Base-by-base conservation (phyloP, 1,284 basidiomycete species). In the Austroboletus niveus region DNA sequence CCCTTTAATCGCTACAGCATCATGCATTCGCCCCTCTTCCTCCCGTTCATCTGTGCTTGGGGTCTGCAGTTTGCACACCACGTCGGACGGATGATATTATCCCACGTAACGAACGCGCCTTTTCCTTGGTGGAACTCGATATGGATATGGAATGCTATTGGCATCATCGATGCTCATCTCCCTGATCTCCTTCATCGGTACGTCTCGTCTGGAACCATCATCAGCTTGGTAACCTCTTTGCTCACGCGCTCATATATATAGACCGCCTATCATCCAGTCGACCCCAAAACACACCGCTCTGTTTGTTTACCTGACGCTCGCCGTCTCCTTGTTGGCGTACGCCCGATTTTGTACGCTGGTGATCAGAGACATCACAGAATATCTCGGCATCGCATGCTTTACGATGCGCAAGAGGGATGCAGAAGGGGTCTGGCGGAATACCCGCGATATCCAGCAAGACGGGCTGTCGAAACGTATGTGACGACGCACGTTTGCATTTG, bases 41-140 rank as follows among this genome's bases (percentile, higher is more conserved):
- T 98, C 6, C 92, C 94, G 1, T 96, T 96, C 76, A 70, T 95
- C 17, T 85, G 84, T 58, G 87, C 88, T 42, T 98, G 94, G 94
- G 96, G 92, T 22, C 71, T 93, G 45, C 85, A 88, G 62, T 93
- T 92, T 58, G 85, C 89, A 20, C 87, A 92, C 68, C 85, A 89
- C 63, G 95, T 98, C 42, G 92, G 93, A 35, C 77, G 90, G 59
- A 89, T 98, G 73, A 98, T 98, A 66, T 74, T 98, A 34, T 92
- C 94, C 0, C 96, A 99, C 70, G 85, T 98, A 39, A 95, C 94
- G 47, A 85, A 84, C 58, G 78, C 81, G 38, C 75, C 84, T 7
- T 97, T 98, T 76, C 95, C 95, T 0, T 79, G 81, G 68, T 94
- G 88, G 84, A 92, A 97, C 69, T 80, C 82, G 59, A 82, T 94